Base-by-base conservation (phyloP, 441 rosid genomes). In the Brassica balearica region DNA sequence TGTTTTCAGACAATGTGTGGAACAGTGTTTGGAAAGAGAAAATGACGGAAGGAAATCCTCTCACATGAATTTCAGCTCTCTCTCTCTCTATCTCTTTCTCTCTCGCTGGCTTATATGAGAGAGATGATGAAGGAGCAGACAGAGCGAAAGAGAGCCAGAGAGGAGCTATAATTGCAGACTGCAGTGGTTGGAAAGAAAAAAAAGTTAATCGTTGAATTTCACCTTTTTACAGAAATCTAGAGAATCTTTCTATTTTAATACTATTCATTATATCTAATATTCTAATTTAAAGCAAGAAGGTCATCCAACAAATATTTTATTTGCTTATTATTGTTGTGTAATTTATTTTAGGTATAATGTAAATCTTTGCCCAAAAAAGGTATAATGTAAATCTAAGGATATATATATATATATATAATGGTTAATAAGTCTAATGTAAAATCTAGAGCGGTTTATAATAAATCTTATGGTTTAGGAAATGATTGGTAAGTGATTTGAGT, bases 1-100 rank as follows among this genome's bases (percentile, higher is more conserved):
- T 58, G 27, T 60, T 23, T 56, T 56, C 68, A n/a, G 70, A 77
- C 70, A 48, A 69, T 36, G 56, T 48, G 65, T 53, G 65, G 59
- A 78, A 68, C 14, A 34, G 70, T 68, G 65, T 68, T 61, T 68
- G 65, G 82, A 73, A 68, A 62, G 74, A 79, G 74, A 73, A 73
- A 67, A 72, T 60, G 27, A 19, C 64, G 73, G 73, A 60, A 73
- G 74, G 51, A 51, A 34, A 67, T 66, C 59, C 61, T 55, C 71
- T 70, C 71, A 25, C 64, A 71, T 64, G 14, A 48, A 77, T 55
- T 58, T 65, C 62, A 66, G 63, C 63, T 43, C 72, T 11, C 22
- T 17, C 59, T 55, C 23, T 71, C 76, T 71, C 72, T 77, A 23
- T 72, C 77, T 22, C 3, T 56, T 8, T 56, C 11, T 56, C 9